Base-by-base conservation (phyloP, 805 yeast genomes). In the Diddensiella transvaalensis region DNA sequence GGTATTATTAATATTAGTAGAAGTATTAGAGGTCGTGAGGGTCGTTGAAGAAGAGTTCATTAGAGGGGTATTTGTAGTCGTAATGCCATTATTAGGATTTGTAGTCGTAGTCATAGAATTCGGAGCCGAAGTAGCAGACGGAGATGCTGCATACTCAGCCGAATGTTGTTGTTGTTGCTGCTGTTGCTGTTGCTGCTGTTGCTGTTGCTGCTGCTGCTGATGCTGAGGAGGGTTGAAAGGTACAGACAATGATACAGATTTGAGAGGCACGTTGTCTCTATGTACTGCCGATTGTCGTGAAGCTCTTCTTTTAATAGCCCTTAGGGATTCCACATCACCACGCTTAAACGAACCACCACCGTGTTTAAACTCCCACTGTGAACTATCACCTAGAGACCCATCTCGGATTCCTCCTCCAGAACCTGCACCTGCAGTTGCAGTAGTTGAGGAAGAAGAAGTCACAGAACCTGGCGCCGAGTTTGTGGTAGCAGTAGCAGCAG, bases 331-430 rank as follows among this genome's bases (percentile, higher is more conserved):
- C 13, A 80, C 66, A 63, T 89, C 93, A 37, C 96, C 96, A 45
- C 87, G 82, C 55, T 79, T 77, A 68, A 90, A 90, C 51, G 77
- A 75, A 30, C 85, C 87, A 2, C 87, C 81, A 22, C 86, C 79
- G 63, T 90, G 98, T 49, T 82, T 81, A 67, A 90, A 90, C 69
- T 91, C 97, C 98, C 98, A 90, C 13, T 61, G 65, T 47, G 51
- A 48, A 30, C 29, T 42, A 22, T 46, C 53, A n/a, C 44, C 6
- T 3, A 5, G 10, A n/a, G 45, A 6, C 22, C 15, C 29, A 44
- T 40, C 23, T 10, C 15, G 10, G 4, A 6, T n/a, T 22, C 30
- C 42, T n/a, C 24, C 15, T 13, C 42, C 47, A 15, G 26, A 11
- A 35, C 17, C 8, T 10, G 38, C 38, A 35, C 17, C 38, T 8